These are phyloP conservation scores for Saturnispora halmiae DNA, from an alignment of 805 yeast species.

Conservation along the genomic window DNA sequence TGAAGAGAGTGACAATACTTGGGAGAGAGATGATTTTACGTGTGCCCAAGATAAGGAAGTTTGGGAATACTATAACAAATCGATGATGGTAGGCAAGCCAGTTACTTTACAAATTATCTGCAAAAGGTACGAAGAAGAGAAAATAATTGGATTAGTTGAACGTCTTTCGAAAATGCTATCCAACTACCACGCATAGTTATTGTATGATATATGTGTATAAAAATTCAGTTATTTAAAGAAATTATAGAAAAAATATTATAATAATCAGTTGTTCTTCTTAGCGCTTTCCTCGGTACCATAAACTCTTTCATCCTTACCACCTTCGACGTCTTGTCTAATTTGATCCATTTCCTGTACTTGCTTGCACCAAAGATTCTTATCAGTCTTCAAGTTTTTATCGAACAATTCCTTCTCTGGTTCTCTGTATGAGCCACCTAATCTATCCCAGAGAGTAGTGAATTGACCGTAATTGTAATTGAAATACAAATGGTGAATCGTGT, in stretches of 20 bases:
- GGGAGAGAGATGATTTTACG: constrained; percentile 27
- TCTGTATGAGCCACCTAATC: constrained; percentile 89
- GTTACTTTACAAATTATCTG: constrained; percentile 48
- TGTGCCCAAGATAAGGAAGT: constrained; percentile 30
- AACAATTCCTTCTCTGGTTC: constrained; percentile 84
- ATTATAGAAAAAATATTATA: neutral
- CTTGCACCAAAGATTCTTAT: constrained; percentile 53
- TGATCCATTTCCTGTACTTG: constrained; percentile 70
- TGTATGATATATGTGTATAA: too few relatives aligned
- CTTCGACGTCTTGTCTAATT: constrained; percentile 75
- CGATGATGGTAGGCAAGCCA: constrained; percentile 38
- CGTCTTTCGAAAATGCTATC: constrained; percentile 1
- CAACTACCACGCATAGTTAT: too few relatives aligned
- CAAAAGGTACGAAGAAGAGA: constrained; percentile 50
- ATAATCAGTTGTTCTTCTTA: constrained; percentile 4
- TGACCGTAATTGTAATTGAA: constrained; percentile 98
- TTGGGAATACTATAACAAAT: constrained; percentile 35
- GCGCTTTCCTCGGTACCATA: constrained; percentile 32
- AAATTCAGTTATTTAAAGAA: neutral
- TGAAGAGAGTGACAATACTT: constrained; percentile 30
- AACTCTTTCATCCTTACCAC: constrained; percentile 65
- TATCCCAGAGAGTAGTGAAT: constrained; percentile 96
- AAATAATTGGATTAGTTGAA: constrained; percentile 33
- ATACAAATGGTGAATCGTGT: constrained; percentile 91
- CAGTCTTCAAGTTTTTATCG: constrained; percentile 50